phyloP scores from a whole-genome alignment of 805 yeast genomes.

The Spathaspora arborariae region DNA sequence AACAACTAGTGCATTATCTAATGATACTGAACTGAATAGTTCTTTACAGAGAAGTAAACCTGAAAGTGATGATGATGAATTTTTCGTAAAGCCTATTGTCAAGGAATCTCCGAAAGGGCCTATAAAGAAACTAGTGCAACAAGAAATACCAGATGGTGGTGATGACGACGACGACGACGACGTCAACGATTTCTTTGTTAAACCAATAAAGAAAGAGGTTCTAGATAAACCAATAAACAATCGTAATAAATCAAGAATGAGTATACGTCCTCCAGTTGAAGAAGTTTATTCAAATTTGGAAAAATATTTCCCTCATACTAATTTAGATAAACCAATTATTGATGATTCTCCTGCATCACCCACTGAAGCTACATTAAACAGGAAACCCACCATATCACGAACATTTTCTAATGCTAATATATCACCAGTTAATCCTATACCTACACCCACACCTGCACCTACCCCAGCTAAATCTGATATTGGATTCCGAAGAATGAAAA shows the following conservation, averaged over 20 bases:
- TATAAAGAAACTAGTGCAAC: too few species aligned
- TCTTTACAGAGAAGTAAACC: not conserved
- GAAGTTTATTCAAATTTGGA: constrained; percentile 90
- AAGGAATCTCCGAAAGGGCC: not conserved
- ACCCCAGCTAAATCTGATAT: constrained; percentile 11
- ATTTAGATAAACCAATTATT: constrained; percentile 86
- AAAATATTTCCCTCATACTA: constrained; percentile 86
- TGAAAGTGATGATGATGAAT: constrained; percentile 7
- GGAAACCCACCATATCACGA: constrained; percentile 36
- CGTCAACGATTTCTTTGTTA: constrained; percentile 30
- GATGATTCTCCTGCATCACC: constrained; percentile 57
- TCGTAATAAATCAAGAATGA: constrained; percentile 29
- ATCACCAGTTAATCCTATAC: constrained; percentile 26
- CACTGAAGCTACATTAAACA: constrained; percentile 1
- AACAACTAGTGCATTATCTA: too few species aligned
- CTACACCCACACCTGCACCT: constrained; percentile 2
- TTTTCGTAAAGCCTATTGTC: constrained; percentile 49
- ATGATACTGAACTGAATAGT: too few species aligned
- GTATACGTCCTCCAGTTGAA: constrained; percentile 92
- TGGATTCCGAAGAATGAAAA: constrained; percentile 67
- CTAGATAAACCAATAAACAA: not conserved
- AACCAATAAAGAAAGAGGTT: constrained; percentile 18
- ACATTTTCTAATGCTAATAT: constrained; percentile 42
- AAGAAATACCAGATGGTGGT: not conserved
- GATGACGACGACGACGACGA: constrained; percentile 22